Evolutionary conservation across 2,329 filamentous ascomycete genomes (phyloP), one percentile per base, ranked within the genome.

Genomic region (Falciphora oryzae): DNA sequence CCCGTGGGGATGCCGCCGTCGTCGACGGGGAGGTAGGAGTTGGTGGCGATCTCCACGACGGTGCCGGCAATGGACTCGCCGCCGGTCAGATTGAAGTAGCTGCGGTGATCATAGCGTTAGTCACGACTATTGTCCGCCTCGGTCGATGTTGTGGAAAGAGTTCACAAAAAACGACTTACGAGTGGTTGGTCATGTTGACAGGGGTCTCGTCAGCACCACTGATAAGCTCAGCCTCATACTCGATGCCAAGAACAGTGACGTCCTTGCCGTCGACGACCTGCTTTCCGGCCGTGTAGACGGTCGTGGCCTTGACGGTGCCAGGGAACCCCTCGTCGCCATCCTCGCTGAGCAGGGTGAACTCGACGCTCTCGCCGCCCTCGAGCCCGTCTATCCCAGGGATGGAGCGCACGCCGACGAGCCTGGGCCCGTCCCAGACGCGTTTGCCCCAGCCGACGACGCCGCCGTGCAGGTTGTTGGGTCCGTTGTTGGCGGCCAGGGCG

Each of bases 121-220:
- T 53, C 64, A 61, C 29, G 27, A 25, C 35, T 35, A 8, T 3
- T 29, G 3, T 32, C 11, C 2, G 2, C 13, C 27, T 10, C 16
- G 32, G 27, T 8, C n/a, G 31, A 53, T 14, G 53, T 16, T 29
- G 56, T 64, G 63, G 57, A 62, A 25, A 25, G 8, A 35, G 11
- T n/a, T 16, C 13, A 27, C n/a, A 44, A 6, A 28, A 44, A 32
- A 62, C 44, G 11, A 75, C 80, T 70, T 77, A 92, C 90, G 92
- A 96, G 80, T 99, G 94, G 79, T 98, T 99, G 62, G 95, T 98
- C 78, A 98, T 85, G 78, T 93, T 96, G 75, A 98, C 85, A 57
- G 88, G 88, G 0, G 94, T 98, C 82, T 97, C 94, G n/a, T 93
- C 88, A 16, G 88, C 89, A 62, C 90, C 89, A 3, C 85, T 89